Evolutionary conservation across 164 flowering plant species (phyloP).

Genomic region (Aristolochia fimbriata): DNA sequence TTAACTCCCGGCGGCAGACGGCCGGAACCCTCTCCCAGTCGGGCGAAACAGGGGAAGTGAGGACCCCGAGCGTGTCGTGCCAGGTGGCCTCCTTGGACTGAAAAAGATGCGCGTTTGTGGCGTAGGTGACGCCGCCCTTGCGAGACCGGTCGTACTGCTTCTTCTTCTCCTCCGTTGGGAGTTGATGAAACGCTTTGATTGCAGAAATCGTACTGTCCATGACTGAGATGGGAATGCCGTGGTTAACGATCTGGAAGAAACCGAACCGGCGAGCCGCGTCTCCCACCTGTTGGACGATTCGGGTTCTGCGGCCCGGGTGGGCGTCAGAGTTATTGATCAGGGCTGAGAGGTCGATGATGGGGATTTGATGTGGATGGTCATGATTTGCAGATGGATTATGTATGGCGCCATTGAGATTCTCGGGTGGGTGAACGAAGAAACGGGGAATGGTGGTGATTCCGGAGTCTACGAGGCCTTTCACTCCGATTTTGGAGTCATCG

Average conservation of each 20-base stretch:
- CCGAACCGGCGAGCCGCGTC: conserved; percentile 19
- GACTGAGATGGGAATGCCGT: conserved; percentile 11
- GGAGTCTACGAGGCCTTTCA: conserved; percentile 56
- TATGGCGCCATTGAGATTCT: conserved; percentile 9
- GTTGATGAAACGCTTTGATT: conserved; percentile 3
- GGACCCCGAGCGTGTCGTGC: conserved; percentile 19
- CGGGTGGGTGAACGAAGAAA: conserved; percentile 47
- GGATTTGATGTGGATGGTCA: too few relatives aligned
- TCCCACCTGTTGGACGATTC: conserved; percentile 8
- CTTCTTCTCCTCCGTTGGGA: background rate
- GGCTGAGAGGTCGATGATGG: conserved; percentile 18
- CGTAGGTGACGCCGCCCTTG: conserved; percentile 7
- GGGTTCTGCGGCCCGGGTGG: conserved; percentile 8
- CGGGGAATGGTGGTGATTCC: conserved; percentile 53
- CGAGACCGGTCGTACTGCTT: conserved; percentile 5
- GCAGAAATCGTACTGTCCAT: conserved; percentile 6
- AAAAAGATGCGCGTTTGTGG: conserved; percentile 16
- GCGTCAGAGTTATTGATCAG: background rate
- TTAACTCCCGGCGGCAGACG: conserved; percentile 24
- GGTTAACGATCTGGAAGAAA: too few relatives aligned
- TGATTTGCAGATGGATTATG: background rate
- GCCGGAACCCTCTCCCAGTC: conserved; percentile 9
- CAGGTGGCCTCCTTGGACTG: conserved; percentile 22
- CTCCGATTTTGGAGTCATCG: conserved; percentile 58
- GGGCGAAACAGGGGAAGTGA: conserved; percentile 7